Base-by-base conservation (phyloP, 2,329 filamentous ascomycete genomes). In the Rugonectria rugulosa region DNA sequence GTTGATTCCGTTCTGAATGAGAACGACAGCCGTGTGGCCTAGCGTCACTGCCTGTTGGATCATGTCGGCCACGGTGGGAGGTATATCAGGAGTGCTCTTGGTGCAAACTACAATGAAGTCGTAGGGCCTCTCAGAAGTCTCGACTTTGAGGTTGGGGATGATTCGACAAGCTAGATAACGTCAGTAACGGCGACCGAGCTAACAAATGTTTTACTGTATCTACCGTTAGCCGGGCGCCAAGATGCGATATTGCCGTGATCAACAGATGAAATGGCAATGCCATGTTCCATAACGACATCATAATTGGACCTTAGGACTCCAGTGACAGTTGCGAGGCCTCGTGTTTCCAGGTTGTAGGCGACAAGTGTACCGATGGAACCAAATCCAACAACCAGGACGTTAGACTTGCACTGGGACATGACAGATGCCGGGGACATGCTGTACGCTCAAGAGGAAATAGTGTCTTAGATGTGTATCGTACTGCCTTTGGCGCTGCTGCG, bases 1-100 rank as follows among this genome's bases (percentile, higher is more conserved):
- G 59, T 87, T 84, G 8, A 88, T 70, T 0, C 85, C 85, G 61
- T 88, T 88, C 57, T 88, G 85, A 6, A 85, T 71, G 4, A 88
- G 75, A 0, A 86, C 73, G 42, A 88, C 80, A 19, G 75, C 75
- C 0, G 83, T 85, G 20, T 78, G 71, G 2, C 72, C 74, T 1
- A 76, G 73, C 0, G 79, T 81, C 2, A 87, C 70, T 2, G 81
- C 82, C 0, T 81, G 80, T 1, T 66, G 62, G 27, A 86, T 78
- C 29, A 85, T 66, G 2, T 82, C 77, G 34, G 73, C 62, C 0
- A 81, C 69, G 0, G 71, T 74, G 0, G 84, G 83, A 2, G 73
- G 70, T 10, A 81, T 65, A 45, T 87, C 84, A 5, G 83, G 76
- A 21, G 82, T 70, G 59, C 84, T 86, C 64, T 88, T 88, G 10